Base-by-base conservation (phyloP, 1,284 basidiomycete genomes). In the Hymenochaete sp. region DNA sequence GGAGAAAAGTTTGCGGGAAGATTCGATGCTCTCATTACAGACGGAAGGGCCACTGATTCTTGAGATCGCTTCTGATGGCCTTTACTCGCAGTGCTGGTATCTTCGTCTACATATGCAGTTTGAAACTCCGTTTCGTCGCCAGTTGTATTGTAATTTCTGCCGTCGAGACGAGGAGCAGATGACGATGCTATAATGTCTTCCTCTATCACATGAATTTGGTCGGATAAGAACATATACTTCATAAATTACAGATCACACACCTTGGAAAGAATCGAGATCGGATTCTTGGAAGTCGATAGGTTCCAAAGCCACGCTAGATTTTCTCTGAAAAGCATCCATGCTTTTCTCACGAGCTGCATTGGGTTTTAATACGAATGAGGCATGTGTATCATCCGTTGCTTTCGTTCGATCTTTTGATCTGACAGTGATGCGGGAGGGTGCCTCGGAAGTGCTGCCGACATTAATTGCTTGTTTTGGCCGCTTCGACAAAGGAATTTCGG, bases 1-100 rank as follows among this genome's bases (percentile, higher is more conserved):
- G 57, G 53, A 29, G 61, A 61, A 31, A 58, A 50, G 40, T 42
- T 42, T 19, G 31, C 33, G 9, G 48, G 48, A 19, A 49, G 24
- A 32, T 32, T 14, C 26, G 31, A 14, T 16, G 31, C 9, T 9
- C 35, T 38, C 18, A 25, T 47, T 22, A 14, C 40, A 26, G 25
- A n/a, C n/a, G n/a, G n/a, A n/a, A n/a, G 32, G 5, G 32, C 13
- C 14, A 8, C 38, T 14, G 37, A 11, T 13, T 41, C 38, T 29
- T 13, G 21, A 29, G 25, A 11, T 18, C 25, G 24, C 18, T 45
- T 44, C 9, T 26, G 4, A 18, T 28, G 31, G 22, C 21, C 26
- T 29, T 25, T 24, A 16, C 25, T 36, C 24, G n/a, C n/a, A 35
- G 32, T 16, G 42, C 16, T 49, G 16, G 36, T 35, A 14, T 28